Evolutionary conservation across 2,329 filamentous ascomycete genomes (phyloP).

Genomic region (Colletotrichum siamense): DNA sequence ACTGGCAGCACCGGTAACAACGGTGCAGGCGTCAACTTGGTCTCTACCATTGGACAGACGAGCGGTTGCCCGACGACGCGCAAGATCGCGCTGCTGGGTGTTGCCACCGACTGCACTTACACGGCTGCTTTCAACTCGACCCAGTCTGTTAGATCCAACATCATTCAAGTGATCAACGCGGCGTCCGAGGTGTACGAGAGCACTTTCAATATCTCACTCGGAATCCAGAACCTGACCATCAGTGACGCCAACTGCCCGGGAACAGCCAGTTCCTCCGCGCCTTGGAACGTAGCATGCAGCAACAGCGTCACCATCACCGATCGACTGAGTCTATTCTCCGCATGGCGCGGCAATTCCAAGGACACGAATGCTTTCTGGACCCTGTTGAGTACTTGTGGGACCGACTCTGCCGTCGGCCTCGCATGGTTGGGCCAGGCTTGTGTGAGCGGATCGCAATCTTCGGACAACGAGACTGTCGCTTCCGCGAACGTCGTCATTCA

Average conservation of each 20-base stretch:
- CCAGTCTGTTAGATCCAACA: slow-evolving; percentile 70
- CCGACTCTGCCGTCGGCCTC: slow-evolving; percentile 84
- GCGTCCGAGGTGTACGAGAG: slow-evolving; percentile 89
- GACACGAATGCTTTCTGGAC: slow-evolving; percentile 96
- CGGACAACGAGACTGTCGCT: slow-evolving; percentile 74
- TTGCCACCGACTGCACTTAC: slow-evolving; percentile 94
- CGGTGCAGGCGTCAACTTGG: slow-evolving; percentile 79
- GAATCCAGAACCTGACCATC: slow-evolving; percentile 84
- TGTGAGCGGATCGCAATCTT: slow-evolving; percentile 61
- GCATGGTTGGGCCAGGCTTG: slow-evolving; percentile 94
- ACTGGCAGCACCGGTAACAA: slow-evolving; percentile 73
- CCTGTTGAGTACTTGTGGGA: slow-evolving; percentile 81
- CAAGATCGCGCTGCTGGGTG: slow-evolving; percentile 88
- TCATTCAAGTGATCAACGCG: slow-evolving; percentile 84
- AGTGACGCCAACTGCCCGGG: slow-evolving; percentile 78
- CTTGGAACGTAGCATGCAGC: slow-evolving; percentile 85
- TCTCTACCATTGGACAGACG: slow-evolving; percentile 78
- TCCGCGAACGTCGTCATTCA: slow-evolving; percentile 89
- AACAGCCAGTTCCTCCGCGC: slow-evolving; percentile 67
- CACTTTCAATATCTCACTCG: slow-evolving; percentile 94
- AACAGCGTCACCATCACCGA: slow-evolving; percentile 69
- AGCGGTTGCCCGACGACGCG: slow-evolving; percentile 88
- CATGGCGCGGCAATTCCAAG: slow-evolving; percentile 79
- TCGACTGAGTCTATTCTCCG: slow-evolving; percentile 86
- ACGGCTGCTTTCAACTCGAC: slow-evolving; percentile 72